Evolutionary conservation across 1,139 yeast species (phyloP).

Genomic region (Yamadazyma triangularis): DNA sequence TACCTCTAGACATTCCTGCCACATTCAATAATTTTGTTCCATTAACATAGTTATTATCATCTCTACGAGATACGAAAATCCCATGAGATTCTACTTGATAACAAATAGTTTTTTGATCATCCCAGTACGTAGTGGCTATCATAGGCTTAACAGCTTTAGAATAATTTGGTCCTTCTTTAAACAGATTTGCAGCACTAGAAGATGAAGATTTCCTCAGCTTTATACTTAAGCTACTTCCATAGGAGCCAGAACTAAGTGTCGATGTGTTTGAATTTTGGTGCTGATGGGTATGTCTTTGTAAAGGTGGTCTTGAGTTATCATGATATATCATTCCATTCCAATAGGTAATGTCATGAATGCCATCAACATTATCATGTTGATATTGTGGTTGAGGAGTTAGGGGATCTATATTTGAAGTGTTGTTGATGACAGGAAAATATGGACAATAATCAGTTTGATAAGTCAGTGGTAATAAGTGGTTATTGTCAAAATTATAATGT

Average conservation of each 20-base stretch:
- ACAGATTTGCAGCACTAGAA: background rate
- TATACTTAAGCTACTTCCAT: conserved; percentile 1
- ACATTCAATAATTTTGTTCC: conserved; percentile 74
- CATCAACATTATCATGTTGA: background rate
- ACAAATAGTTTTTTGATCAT: conserved; percentile 43
- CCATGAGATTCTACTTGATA: conserved; percentile 47
- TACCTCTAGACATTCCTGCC: conserved; percentile 93
- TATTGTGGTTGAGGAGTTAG: conserved; percentile 4
- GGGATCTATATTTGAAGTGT: conserved; percentile 4
- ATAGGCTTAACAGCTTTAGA: conserved; percentile 27
- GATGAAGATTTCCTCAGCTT: conserved; percentile 1
- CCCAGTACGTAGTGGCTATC: conserved; percentile 46
- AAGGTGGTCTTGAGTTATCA: too few species aligned
- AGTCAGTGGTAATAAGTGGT: background rate
- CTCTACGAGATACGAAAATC: conserved; percentile 45
- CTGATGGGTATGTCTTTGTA: too few species aligned
- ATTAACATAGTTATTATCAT: conserved; percentile 48
- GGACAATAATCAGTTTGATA: background rate
- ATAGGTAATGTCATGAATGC: too few species aligned
- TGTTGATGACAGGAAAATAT: background rate
- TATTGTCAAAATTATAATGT: too few species aligned
- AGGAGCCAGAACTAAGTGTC: conserved; percentile 9
- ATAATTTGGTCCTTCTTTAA: background rate
- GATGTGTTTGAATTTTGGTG: conserved; percentile 11
- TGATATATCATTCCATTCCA: too few species aligned